Percentiles rank a stretch among this genome's conserved stretches.
phyloP scores from a whole-genome alignment of 2,329 filamentous ascomycete species.

The Shiraia bambusicola region DNA sequence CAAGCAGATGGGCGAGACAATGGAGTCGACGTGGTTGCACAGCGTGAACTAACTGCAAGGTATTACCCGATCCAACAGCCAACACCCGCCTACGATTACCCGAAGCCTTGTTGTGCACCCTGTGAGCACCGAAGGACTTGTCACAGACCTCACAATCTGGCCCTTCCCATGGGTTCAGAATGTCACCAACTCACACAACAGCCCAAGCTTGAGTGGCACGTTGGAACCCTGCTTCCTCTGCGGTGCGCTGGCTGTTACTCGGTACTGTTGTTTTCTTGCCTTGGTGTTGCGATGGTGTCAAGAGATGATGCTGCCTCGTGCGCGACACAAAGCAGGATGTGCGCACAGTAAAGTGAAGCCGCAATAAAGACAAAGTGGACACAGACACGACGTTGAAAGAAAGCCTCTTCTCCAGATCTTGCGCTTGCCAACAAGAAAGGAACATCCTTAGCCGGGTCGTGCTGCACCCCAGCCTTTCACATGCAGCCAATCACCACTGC shows the following conservation, averaged over 20 bases:
- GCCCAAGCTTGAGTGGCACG: too few species aligned
- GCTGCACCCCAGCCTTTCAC: too few species aligned
- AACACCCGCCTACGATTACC: neutral
- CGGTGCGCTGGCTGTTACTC: too few species aligned
- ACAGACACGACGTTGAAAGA: slow-evolving; percentile 1
- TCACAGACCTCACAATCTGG: too few species aligned
- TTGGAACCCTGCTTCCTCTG: too few species aligned
- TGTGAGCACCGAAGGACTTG: too few species aligned
- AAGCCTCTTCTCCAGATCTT: neutral
- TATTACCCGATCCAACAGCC: slow-evolving; percentile 1
- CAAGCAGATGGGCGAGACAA: neutral
- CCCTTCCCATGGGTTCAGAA: too few species aligned
- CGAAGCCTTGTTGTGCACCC: neutral
- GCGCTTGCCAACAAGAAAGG: neutral
- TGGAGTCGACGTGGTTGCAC: slow-evolving; percentile 1
- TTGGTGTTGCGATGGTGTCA: too few species aligned
- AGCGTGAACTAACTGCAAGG: neutral
- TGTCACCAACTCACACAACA: neutral
- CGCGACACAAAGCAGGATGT: too few species aligned
- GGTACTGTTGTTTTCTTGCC: neutral
- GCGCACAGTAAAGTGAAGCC: too few species aligned
- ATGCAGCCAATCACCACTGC: too few species aligned
- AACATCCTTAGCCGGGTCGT: too few species aligned
- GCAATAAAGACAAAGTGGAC: neutral
- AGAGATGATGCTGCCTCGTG: neutral